These are phyloP conservation scores for Stephanocyclus meneghinianus DNA, from an alignment of 352 stramenopile genomes.

Conservation along the genomic window DNA sequence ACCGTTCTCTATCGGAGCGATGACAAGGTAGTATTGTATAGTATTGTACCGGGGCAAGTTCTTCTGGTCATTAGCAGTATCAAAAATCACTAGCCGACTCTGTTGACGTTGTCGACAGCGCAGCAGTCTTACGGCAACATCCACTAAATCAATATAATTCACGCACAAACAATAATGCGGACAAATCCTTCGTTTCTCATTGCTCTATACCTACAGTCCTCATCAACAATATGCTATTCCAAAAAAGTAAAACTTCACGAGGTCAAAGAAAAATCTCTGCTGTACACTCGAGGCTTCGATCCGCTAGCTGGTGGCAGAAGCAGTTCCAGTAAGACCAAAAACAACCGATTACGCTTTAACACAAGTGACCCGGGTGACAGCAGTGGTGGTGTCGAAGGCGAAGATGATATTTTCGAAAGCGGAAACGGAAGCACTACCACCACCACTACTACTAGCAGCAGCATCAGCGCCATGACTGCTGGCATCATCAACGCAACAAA, in stretches of 20 bases:
- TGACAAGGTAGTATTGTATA: no score
- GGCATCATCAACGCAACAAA: neutral
- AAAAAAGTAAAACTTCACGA: constrained; percentile 10
- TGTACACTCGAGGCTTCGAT: neutral
- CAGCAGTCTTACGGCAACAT: no score
- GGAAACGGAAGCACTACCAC: neutral
- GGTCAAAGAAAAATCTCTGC: constrained; percentile 1
- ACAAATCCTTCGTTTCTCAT: neutral
- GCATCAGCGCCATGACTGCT: neutral
- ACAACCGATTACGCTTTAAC: neutral
- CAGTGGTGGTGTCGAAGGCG: neutral
- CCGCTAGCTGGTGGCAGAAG: neutral
- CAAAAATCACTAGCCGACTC: no score
- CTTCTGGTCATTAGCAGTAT: no score
- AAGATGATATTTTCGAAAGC: neutral
- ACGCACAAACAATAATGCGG: neutral
- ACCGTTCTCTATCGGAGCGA: no score
- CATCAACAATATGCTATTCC: neutral
- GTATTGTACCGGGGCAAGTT: no score
- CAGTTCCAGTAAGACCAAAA: neutral
- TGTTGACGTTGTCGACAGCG: no score
- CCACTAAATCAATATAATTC: no score
- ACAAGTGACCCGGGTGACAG: neutral
- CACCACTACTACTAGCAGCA: neutral
- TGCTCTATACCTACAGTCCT: neutral